phyloP scores from a whole-genome alignment of 176 grass and related monocot species.

The Pontederia paniculata region DNA sequence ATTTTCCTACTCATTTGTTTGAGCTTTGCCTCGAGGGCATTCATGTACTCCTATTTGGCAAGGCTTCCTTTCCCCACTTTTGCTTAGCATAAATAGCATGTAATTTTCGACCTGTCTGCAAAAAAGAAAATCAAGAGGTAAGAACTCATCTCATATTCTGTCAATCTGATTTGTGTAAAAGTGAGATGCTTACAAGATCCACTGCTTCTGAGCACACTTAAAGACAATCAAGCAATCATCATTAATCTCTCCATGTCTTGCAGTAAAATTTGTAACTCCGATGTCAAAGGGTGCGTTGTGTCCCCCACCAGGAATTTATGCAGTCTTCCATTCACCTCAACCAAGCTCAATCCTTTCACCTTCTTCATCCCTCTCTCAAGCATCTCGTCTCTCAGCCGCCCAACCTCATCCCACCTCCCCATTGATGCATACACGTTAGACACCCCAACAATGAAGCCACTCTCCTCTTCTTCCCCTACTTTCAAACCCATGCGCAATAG shows the following conservation, averaged over 20 bases:
- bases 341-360: conserved; percentile 19
- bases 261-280: conserved; percentile 4
- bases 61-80: too few species aligned
- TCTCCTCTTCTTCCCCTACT: not conserved
- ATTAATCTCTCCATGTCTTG: not conserved
- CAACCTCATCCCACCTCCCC: conserved; percentile 19
- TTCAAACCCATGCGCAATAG: not conserved
- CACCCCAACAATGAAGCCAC: conserved; percentile 15
- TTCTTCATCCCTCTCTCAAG: conserved; percentile 16
- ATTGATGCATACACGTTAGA: conserved; percentile 14
- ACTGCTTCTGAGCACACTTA: not conserved
- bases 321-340: conserved; percentile 14
- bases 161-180: too few species aligned
- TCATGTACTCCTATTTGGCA: too few species aligned
- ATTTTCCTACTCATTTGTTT: too few species aligned
- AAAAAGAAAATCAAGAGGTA: too few species aligned
- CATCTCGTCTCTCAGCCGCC: conserved; percentile 11
- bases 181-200: too few species aligned
- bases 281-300: conserved; percentile 11
- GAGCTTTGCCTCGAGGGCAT: too few species aligned
- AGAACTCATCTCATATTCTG: too few species aligned
- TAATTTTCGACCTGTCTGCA: too few species aligned
- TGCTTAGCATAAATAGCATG: too few species aligned
- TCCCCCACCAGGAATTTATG: conserved; percentile 19
- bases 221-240: not conserved